Conservation (phyloP, 495 filamentous ascomycete species). For the Penicillium angulare region DNA sequence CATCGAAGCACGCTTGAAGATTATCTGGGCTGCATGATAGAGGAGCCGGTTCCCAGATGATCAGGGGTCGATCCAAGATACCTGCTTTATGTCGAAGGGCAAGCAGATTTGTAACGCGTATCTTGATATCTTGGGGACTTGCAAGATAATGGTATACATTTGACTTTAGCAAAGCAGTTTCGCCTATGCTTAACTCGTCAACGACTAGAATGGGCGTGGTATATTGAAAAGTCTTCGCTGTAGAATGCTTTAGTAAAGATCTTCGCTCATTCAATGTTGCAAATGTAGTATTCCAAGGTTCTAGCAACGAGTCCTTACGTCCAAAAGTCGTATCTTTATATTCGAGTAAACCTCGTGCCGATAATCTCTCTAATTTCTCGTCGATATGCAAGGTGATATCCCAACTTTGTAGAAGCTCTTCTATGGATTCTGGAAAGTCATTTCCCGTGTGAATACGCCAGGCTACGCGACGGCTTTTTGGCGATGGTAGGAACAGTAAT, state of each 20-base stretch:
- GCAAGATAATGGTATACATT: conserved; percentile 73
- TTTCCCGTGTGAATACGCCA: conserved; percentile 81
- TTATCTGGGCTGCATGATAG: conserved; percentile 24
- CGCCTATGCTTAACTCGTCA: conserved; percentile 7
- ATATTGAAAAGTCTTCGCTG: conserved; percentile 71
- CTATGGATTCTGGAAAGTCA: conserved; percentile 68
- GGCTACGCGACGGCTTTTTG: conserved; percentile 51
- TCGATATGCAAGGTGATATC: conserved; percentile 61
- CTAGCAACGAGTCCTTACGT: conserved; percentile 26
- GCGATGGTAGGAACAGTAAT: conserved; percentile 22
- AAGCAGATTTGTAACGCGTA: conserved; percentile 7
- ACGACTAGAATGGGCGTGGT: conserved; percentile 52
- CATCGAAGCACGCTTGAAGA: conserved; percentile 20
- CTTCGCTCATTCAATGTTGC: no score
- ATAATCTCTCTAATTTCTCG: conserved; percentile 68
- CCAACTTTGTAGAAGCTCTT: conserved; percentile 59
- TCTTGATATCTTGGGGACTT: conserved; percentile 53
- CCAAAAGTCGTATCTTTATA: conserved; percentile 37
- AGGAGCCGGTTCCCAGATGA: conserved; percentile 41
- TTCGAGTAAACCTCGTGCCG: conserved; percentile 32
- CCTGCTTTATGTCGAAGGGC: conserved; percentile 6
- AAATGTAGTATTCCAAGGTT: background rate
- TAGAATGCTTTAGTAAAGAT: conserved; percentile 7
- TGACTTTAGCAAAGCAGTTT: conserved; percentile 8
- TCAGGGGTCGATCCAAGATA: conserved; percentile 19